phyloP scores from a whole-genome alignment of 768 basidiomycete species.

The Boletus reticuloceps region DNA sequence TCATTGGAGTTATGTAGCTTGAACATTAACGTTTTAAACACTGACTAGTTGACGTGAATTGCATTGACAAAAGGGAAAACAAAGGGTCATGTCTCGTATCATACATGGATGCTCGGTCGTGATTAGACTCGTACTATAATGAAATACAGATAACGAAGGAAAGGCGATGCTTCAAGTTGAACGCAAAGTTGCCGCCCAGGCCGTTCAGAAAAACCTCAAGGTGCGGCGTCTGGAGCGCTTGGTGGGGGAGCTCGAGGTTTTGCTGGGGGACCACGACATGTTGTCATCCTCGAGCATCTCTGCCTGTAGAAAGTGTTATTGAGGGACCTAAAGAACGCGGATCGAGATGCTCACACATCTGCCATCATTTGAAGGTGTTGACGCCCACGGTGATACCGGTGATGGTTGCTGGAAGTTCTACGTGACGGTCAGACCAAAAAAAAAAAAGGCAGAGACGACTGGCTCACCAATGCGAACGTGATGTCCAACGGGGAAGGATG shows the following conservation, averaged over 20 bases:
- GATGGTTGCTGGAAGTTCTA: slow-evolving; percentile 12
- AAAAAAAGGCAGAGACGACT: neutral
- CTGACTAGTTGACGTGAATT: neutral
- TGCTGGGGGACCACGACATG: slow-evolving; percentile 24
- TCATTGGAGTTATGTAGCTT: neutral
- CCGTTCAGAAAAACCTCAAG: slow-evolving; percentile 10
- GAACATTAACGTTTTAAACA: too few species aligned
- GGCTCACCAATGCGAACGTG: slow-evolving; percentile 21
- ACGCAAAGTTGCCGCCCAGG: neutral
- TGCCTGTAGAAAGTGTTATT: slow-evolving; percentile 9
- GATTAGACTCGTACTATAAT: slow-evolving; percentile 2
- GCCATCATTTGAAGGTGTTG: neutral
- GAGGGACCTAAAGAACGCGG: neutral
- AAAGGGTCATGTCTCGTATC: slow-evolving; percentile 1
- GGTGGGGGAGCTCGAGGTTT: neutral
- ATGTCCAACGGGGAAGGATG: slow-evolving; percentile 21
- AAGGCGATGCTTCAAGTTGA: neutral
- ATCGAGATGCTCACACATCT: slow-evolving; percentile 14
- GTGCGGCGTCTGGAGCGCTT: slow-evolving; percentile 8
- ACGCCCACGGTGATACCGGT: neutral
- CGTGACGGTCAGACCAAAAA: neutral
- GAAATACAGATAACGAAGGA: neutral
- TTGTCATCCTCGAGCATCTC: slow-evolving; percentile 30
- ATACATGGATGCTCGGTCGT: slow-evolving; percentile 9
- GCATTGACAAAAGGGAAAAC: neutral